phyloP scores from a whole-genome alignment of 1,139 yeast genomes.

The Geotrichum phurueaensis region DNA sequence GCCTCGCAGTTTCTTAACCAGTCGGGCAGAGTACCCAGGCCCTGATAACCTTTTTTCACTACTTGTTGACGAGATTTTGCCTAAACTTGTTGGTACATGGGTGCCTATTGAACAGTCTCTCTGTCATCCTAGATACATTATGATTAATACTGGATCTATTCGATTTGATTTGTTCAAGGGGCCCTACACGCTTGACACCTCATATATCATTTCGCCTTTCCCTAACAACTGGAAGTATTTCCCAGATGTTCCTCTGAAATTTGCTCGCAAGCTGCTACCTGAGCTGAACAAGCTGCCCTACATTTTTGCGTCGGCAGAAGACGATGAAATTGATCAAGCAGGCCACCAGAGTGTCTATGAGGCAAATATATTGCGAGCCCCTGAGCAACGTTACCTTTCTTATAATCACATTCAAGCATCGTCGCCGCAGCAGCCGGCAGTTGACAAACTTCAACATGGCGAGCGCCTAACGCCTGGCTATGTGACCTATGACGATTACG shows the following conservation, averaged over 20 bases:
- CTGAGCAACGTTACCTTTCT: constrained; percentile 19
- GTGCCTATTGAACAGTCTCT: constrained; percentile 17
- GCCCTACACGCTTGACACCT: constrained; percentile 71
- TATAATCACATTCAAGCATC: neutral
- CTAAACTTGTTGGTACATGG: constrained; percentile 41
- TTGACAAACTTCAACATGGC: neutral
- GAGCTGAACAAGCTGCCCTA: constrained; percentile 48
- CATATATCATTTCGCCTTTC: constrained; percentile 82
- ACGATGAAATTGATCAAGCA: neutral
- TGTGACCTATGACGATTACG: constrained; percentile 76
- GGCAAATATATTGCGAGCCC: constrained; percentile 15
- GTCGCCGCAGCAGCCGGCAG: neutral
- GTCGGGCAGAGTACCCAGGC: constrained; percentile 62
- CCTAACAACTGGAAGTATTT: constrained; percentile 67
- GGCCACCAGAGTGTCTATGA: neutral
- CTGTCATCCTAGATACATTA: constrained; percentile 48
- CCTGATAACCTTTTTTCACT: constrained; percentile 55
- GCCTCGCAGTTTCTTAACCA: constrained; percentile 58
- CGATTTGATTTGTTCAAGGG: constrained; percentile 87
- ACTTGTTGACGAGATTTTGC: constrained; percentile 53
- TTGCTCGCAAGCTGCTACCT: constrained; percentile 46
- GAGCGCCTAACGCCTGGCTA: constrained; percentile 49
- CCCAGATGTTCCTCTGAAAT: constrained; percentile 44
- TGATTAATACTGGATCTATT: constrained; percentile 83
- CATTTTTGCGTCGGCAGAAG: constrained; percentile 32